Conservation (phyloP, 2,329 filamentous ascomycete genomes). For the Sphaerulina populicola region DNA sequence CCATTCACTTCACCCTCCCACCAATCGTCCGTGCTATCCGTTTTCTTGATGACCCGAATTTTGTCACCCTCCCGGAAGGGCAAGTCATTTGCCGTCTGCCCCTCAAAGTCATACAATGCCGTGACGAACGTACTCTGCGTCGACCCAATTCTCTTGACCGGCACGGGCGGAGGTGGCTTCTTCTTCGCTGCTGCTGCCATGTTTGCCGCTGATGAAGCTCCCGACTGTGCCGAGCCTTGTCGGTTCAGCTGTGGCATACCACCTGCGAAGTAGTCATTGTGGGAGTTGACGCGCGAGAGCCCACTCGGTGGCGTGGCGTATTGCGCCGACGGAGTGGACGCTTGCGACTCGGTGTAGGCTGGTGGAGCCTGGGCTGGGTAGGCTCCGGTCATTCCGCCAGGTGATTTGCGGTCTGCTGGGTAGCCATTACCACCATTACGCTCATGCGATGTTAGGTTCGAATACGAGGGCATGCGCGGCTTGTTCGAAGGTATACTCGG, state of each 20-base stretch:
- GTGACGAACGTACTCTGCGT: slow-evolving; percentile 42
- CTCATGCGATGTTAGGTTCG: slow-evolving; percentile 6
- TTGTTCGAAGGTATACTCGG: slow-evolving; percentile 22
- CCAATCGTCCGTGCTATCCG: slow-evolving; percentile 74
- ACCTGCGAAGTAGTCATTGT: slow-evolving; percentile 26
- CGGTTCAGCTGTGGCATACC: slow-evolving; percentile 12
- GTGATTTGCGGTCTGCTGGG: slow-evolving; percentile 22
- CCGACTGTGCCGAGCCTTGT: slow-evolving; percentile 25
- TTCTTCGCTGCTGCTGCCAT: slow-evolving; percentile 52
- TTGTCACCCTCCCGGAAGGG: slow-evolving; percentile 67
- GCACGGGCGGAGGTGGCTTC: slow-evolving; percentile 66
- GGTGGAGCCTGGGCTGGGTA: slow-evolving; percentile 11
- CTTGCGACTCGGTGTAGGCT: slow-evolving; percentile 19
- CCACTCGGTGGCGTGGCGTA: slow-evolving; percentile 28
- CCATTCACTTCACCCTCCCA: slow-evolving; percentile 73
- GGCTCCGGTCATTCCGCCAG: slow-evolving; percentile 12
- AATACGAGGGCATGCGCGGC: slow-evolving; percentile 21
- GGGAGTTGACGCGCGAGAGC: slow-evolving; percentile 14
- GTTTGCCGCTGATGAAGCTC: slow-evolving; percentile 29
- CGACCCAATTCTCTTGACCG: slow-evolving; percentile 48
- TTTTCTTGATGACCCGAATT: slow-evolving; percentile 70
- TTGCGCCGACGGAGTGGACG: slow-evolving; percentile 31
- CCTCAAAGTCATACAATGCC: slow-evolving; percentile 67
- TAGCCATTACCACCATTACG: slow-evolving; percentile 3
- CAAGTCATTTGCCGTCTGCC: slow-evolving; percentile 61